phyloP scores from a whole-genome alignment of 768 basidiomycete genomes.

The Pleurotus platypus region DNA sequence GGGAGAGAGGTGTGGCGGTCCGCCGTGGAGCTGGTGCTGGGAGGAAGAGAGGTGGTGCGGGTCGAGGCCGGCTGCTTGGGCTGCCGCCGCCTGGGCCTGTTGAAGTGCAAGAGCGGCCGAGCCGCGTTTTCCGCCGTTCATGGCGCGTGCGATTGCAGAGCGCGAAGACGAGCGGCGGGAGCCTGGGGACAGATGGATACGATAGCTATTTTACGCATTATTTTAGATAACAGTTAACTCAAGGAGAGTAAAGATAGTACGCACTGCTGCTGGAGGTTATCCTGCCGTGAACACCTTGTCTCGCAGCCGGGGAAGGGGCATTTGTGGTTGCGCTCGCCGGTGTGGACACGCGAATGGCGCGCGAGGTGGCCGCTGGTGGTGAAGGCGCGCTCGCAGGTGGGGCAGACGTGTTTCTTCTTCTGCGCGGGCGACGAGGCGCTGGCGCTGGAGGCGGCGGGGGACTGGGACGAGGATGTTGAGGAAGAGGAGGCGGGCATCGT shows the following conservation, averaged over 20 bases:
- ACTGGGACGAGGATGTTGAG: conserved; percentile 21
- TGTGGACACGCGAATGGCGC: conserved; percentile 85
- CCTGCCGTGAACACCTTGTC: conserved; percentile 85
- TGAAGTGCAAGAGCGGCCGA: conserved; percentile 25
- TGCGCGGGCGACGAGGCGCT: conserved; percentile 24
- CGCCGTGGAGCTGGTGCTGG: no score
- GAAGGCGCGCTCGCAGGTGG: conserved; percentile 72
- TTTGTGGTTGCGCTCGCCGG: conserved; percentile 88
- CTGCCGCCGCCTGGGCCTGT: conserved; percentile 15
- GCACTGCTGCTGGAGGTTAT: conserved; percentile 72
- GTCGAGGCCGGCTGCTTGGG: conserved; percentile 10
- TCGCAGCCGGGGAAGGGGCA: conserved; percentile 96
- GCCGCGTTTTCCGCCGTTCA: conserved; percentile 15
- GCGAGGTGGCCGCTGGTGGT: conserved; percentile 89
- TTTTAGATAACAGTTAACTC: not conserved
- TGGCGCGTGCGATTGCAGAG: conserved; percentile 47
- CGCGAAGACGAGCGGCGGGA: conserved; percentile 67
- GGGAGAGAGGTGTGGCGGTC: no score
- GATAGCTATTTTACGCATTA: conserved; percentile 45
- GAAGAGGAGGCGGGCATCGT: conserved; percentile 17
- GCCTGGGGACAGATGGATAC: conserved; percentile 78
- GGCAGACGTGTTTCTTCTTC: conserved; percentile 62
- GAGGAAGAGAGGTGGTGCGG: no score
- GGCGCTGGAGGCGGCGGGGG: conserved; percentile 23
- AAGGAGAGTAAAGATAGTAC: conserved; percentile 16